Conservation (phyloP, 768 basidiomycete species). For the Amanita fuliginea region DNA sequence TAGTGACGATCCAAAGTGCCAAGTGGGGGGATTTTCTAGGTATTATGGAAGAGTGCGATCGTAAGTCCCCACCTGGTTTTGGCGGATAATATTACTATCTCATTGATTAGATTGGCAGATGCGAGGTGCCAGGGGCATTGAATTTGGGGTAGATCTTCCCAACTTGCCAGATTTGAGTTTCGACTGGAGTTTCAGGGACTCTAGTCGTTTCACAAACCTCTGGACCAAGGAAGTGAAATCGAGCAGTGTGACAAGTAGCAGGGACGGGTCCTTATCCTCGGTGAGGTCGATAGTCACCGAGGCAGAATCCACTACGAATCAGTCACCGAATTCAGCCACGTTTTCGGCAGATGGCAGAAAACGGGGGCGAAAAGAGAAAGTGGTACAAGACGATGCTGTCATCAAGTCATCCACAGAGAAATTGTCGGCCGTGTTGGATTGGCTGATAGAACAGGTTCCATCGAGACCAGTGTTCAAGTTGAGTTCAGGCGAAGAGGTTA, state of each 20-base stretch:
- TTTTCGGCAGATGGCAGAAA: conserved; percentile 5
- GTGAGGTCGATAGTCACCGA: not conserved
- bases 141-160: conserved; percentile 49
- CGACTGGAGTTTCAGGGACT: conserved; percentile 45
- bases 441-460: conserved; percentile 48
- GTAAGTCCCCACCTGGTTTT: conserved; percentile 18
- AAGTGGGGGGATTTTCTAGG: conserved; percentile 97
- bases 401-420: conserved; percentile 61
- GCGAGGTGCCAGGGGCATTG: conserved; percentile 76
- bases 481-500: conserved; percentile 6
- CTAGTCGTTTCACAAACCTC: conserved; percentile 48
- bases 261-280: not conserved
- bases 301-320: conserved; percentile 7
- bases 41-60: conserved; percentile 80
- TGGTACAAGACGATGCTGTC: conserved; percentile 36
- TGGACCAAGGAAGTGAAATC: conserved; percentile 49
- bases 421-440: conserved; percentile 67
- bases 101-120: conserved; percentile 71
- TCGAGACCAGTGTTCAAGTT: conserved; percentile 4
- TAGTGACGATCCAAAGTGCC: conserved; percentile 87
- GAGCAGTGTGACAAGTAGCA: conserved; percentile 6
- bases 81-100: not conserved
- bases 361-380: conserved; percentile 13
- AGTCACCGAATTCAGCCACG: not conserved
- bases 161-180: conserved; percentile 35